Conservation (phyloP, 805 yeast genomes). For the Lipomyces yamanashiensis region DNA sequence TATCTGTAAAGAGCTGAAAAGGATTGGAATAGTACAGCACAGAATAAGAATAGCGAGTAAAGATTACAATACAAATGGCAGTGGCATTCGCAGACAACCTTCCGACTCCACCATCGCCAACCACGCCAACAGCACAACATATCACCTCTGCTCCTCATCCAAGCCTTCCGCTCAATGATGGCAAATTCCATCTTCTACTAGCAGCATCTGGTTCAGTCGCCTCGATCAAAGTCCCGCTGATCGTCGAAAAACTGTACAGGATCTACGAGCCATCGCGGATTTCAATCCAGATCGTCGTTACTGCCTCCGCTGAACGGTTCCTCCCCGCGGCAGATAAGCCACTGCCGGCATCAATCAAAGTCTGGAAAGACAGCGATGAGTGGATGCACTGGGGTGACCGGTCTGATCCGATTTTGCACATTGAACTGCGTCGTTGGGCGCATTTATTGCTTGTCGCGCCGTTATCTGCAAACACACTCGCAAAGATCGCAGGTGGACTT, state of each 20-base stretch:
- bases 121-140: not conserved
- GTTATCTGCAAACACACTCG: constrained; percentile 86
- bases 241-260: constrained; percentile 83
- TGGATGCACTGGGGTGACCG: constrained; percentile 85
- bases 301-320: constrained; percentile 85
- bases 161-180: constrained; percentile 58
- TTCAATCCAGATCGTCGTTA: constrained; percentile 83
- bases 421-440: constrained; percentile 96
- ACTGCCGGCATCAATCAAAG: constrained; percentile 70
- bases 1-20: not conserved
- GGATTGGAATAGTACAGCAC: too few relatives aligned
- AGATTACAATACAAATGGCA: not conserved
- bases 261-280: constrained; percentile 74
- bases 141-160: constrained; percentile 26
- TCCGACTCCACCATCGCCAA: constrained; percentile 12
- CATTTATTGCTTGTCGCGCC: constrained; percentile 94
- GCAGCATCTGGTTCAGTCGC: constrained; percentile 98
- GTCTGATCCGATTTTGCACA: constrained; percentile 90
- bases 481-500: constrained; percentile 86
- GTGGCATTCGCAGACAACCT: constrained; percentile 7
- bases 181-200: constrained; percentile 81
- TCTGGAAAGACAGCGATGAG: constrained; percentile 94
- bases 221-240: constrained; percentile 87
- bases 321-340: constrained; percentile 47
- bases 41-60: too few relatives aligned